Percentiles rank a stretch among this genome's conserved stretches.
phyloP scores from a whole-genome alignment of 768 basidiomycete genomes.

The Hysterangium stoloniferum region DNA sequence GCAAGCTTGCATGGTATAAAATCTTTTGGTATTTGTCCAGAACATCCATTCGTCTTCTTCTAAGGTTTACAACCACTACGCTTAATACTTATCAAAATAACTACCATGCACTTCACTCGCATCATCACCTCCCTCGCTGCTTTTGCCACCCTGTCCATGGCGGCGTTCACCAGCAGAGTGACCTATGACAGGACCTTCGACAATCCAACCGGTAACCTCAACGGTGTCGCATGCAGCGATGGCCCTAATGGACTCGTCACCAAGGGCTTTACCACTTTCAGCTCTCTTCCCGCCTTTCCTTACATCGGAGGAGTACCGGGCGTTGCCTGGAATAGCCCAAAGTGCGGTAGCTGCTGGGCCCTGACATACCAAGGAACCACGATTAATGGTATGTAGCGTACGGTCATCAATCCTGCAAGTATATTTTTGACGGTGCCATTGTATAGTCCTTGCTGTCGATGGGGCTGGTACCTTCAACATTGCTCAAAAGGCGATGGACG shows the following conservation, averaged over 20 bases:
- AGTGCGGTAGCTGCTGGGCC: slow-evolving; percentile 26
- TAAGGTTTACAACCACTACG: no score
- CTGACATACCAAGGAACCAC: slow-evolving; percentile 19
- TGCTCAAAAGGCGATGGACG: slow-evolving; percentile 46
- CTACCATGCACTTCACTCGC: no score
- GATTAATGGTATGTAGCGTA: slow-evolving; percentile 12
- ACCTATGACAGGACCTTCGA: slow-evolving; percentile 33
- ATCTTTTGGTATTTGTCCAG: no score
- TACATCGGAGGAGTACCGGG: slow-evolving; percentile 30
- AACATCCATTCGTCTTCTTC: no score
- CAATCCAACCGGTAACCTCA: slow-evolving; percentile 21
- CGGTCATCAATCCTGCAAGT: background rate
- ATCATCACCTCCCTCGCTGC: slow-evolving; percentile 15
- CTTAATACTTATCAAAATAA: no score
- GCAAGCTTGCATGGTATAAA: no score
- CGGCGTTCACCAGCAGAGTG: slow-evolving; percentile 23
- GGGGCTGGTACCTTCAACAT: slow-evolving; percentile 50
- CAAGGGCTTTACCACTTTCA: slow-evolving; percentile 29
- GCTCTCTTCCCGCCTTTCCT: slow-evolving; percentile 31
- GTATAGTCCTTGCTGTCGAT: slow-evolving; percentile 20
- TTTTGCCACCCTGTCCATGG: slow-evolving; percentile 16
- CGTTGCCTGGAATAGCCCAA: slow-evolving; percentile 20
- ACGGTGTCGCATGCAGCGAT: slow-evolving; percentile 30
- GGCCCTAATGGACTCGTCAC: slow-evolving; percentile 30
- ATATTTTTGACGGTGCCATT: slow-evolving; percentile 17